Conservation (phyloP, 2,329 filamentous ascomycete species). For the Ophiocordyceps robertsii region DNA sequence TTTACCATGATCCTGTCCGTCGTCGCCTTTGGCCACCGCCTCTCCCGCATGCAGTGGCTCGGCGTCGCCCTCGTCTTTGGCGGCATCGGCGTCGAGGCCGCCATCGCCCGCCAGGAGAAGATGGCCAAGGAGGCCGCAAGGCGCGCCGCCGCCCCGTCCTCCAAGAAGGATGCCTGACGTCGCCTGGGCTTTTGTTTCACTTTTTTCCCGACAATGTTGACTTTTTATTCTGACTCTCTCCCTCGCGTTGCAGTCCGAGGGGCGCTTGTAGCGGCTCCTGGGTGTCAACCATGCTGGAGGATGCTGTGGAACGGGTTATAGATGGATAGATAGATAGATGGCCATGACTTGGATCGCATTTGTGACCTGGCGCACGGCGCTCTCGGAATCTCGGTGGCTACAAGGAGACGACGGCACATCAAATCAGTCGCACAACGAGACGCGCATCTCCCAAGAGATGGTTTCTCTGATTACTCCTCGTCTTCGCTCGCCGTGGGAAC, state of each 20-base stretch:
- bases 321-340: background rate
- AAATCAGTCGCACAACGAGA: too few species aligned
- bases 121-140: conserved; percentile 59
- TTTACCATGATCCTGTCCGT: conserved; percentile 97
- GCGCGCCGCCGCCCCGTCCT: conserved; percentile 13
- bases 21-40: conserved; percentile 79
- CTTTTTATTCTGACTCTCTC: too few species aligned
- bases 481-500: too few species aligned
- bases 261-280: too few species aligned
- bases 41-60: conserved; percentile 83
- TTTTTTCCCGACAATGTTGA: background rate
- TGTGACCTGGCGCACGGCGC: background rate
- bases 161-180: conserved; percentile 17
- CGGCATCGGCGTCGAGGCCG: conserved; percentile 81
- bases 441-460: too few species aligned
- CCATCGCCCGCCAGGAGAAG: conserved; percentile 74
- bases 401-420: too few species aligned
- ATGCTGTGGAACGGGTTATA: too few species aligned
- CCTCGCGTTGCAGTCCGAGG: conserved; percentile 3
- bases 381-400: too few species aligned
- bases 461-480: too few species aligned
- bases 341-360: background rate
- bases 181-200: background rate
- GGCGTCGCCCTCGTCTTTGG: conserved; percentile 90
- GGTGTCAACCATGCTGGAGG: too few species aligned